Base-by-base conservation (phyloP, 148 eudicot genomes). In the Spergularia marina region DNA sequence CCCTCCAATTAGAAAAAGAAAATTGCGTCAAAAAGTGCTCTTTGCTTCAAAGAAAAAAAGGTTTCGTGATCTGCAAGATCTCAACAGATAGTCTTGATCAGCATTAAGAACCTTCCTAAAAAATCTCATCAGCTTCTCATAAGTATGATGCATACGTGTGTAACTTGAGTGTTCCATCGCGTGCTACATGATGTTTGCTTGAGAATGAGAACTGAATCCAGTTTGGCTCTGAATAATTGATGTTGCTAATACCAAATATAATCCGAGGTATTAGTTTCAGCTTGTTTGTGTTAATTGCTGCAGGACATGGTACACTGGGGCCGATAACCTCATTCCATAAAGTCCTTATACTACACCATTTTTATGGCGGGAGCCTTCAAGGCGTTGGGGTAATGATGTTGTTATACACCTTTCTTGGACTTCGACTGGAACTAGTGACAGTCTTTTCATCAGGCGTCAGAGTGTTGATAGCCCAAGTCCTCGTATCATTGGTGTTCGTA, bases 221-320 rank as follows among this genome's bases (percentile, higher is more conserved):
- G 49, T 4, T 44, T 44, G 49, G 6, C 10, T 44, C 1, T 44
- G 8, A 44, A 44, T 44, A 9, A 44, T 6, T 44, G 49, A 44
- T 44, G 10, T 6, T 44, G 49, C 49, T 63, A 15, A 10, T 63
- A 23, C 16, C 67, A 39, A 12, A 30, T 30, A 12, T 12, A 63
- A 18, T 68, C 23, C 21, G 7, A 51, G 18, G 40, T 52, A 13
- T 49, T 57, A 51, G 16, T 21, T 34, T 47, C 9, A 57, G 9
- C 30, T 40, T 64, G 68, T 63, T 5, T n/a, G 10, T 68, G 47
- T 68, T 8, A 39, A 14, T 61, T 67, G 73, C 40, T 74, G 75
- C 78, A 79, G 78, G 75, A 79, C 44, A 74, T 74, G 55, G 20
- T 68, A 61, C 64, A 20, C 16, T 79, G 70, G 82, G 57, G 39